Evolutionary conservation across 164 flowering plant species (phyloP).

Genomic region (Chimonanthus praecox): DNA sequence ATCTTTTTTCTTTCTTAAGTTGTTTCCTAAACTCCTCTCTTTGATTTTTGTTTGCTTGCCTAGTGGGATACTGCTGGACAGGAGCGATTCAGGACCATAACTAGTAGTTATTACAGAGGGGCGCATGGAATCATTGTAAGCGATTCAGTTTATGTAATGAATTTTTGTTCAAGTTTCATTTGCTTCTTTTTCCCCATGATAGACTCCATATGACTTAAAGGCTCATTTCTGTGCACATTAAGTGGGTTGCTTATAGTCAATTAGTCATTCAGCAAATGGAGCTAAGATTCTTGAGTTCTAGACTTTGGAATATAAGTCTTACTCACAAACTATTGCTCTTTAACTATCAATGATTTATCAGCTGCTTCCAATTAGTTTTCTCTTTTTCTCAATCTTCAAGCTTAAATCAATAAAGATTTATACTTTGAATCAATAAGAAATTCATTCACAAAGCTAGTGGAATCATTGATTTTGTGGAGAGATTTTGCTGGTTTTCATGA

Average conservation of each 20-base stretch:
- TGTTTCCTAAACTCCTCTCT: too few species aligned
- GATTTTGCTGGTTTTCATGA: background rate
- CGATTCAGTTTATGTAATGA: background rate
- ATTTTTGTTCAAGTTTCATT: background rate
- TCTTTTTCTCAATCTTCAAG: background rate
- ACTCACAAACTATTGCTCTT: background rate
- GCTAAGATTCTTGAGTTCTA: background rate
- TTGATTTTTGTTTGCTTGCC: background rate
- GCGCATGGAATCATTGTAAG: constrained; percentile 84
- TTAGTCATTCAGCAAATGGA: too few species aligned
- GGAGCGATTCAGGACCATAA: constrained; percentile 74
- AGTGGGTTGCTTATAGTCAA: background rate
- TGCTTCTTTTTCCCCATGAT: background rate
- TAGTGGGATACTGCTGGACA: constrained; percentile 90
- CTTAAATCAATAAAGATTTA: background rate
- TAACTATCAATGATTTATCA: background rate
- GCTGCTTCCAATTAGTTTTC: background rate
- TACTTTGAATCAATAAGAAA: background rate
- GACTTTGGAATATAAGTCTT: background rate
- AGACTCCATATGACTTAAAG: background rate
- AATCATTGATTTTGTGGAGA: background rate
- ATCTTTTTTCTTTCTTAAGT: too few species aligned
- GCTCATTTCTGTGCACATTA: background rate
- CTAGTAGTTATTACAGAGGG: constrained; percentile 77
- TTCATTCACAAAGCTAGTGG: too few species aligned